phyloP scores from a whole-genome alignment of 345 rosid genomes.

The Rhizophora apiculata region DNA sequence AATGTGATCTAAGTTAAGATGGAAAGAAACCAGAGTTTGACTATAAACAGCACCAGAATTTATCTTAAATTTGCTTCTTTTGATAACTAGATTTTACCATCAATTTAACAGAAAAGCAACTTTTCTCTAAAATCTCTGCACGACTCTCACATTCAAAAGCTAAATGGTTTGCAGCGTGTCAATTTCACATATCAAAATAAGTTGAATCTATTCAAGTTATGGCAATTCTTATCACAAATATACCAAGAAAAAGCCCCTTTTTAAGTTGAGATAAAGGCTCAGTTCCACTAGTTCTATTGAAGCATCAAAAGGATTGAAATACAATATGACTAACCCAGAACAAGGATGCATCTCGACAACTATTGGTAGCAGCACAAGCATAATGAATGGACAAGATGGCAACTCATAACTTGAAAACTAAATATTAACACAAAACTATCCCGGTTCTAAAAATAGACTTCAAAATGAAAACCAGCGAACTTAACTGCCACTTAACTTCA shows the following conservation, averaged over 20 bases:
- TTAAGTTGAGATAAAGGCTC: neutral
- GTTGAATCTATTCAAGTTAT: neutral
- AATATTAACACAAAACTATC: slow-evolving; percentile 23
- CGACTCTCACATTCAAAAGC: neutral
- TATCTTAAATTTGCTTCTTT: neutral
- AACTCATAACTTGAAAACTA: slow-evolving; percentile 14
- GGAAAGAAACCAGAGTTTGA: neutral
- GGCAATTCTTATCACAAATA: neutral
- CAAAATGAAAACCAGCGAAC: slow-evolving; percentile 45
- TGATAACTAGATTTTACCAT: too few relatives aligned
- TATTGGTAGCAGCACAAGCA: slow-evolving; percentile 19
- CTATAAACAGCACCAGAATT: neutral
- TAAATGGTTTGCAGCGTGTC: neutral
- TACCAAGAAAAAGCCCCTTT: neutral
- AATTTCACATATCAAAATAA: neutral
- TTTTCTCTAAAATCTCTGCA: neutral
- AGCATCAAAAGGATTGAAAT: slow-evolving; percentile 4
- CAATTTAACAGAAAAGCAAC: neutral
- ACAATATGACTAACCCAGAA: neutral
- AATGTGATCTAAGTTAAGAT: neutral
- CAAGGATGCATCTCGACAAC: slow-evolving; percentile 16
- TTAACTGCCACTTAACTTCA: slow-evolving; percentile 58
- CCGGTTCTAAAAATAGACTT: slow-evolving; percentile 24
- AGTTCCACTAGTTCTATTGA: neutral
- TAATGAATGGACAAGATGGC: slow-evolving; percentile 20